Conservation (phyloP, 2,329 filamentous ascomycete species). For the Aspergillus unguis region DNA sequence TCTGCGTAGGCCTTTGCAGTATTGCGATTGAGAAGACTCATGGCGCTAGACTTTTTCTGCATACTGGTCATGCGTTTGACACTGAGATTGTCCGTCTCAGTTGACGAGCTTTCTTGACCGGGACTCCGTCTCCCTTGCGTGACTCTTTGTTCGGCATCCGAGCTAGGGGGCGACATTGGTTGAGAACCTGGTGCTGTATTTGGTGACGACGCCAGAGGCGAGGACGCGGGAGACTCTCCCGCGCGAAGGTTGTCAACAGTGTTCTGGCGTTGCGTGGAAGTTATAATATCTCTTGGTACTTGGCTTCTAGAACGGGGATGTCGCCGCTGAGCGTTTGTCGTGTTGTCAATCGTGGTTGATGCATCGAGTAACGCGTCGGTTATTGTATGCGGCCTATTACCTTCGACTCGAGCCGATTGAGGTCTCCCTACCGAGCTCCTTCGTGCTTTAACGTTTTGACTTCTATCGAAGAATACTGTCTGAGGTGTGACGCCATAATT, state of each 20-base stretch:
- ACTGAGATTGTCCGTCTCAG: slow-evolving; percentile 29
- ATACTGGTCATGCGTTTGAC: slow-evolving; percentile 29
- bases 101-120: slow-evolving; percentile 30
- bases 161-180: slow-evolving; percentile 32
- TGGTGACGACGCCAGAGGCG: slow-evolving; percentile 38
- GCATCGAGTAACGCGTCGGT: slow-evolving; percentile 88
- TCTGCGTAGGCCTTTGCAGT: slow-evolving; percentile 61
- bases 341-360: slow-evolving; percentile 77
- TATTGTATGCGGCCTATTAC: slow-evolving; percentile 67
- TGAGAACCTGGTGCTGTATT: slow-evolving; percentile 29
- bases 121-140: slow-evolving; percentile 24
- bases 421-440: slow-evolving; percentile 24
- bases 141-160: slow-evolving; percentile 34
- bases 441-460: slow-evolving; percentile 50
- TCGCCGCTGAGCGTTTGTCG: slow-evolving; percentile 48
- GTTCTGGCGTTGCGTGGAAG: slow-evolving; percentile 17
- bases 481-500: slow-evolving; percentile 75
- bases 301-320: slow-evolving; percentile 41
- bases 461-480: slow-evolving; percentile 88
- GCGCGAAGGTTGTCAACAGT: slow-evolving; percentile 23
- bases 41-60: slow-evolving; percentile 51
- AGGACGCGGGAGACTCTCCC: slow-evolving; percentile 28
- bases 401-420: slow-evolving; percentile 29
- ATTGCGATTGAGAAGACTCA: slow-evolving; percentile 59
- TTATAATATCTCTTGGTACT: slow-evolving; percentile 30